A percentile compares a stretch with the other conserved stretches of the same genome.
Conservation (phyloP, 306 rosid species). For the Notholithocarpus densiflorus region DNA sequence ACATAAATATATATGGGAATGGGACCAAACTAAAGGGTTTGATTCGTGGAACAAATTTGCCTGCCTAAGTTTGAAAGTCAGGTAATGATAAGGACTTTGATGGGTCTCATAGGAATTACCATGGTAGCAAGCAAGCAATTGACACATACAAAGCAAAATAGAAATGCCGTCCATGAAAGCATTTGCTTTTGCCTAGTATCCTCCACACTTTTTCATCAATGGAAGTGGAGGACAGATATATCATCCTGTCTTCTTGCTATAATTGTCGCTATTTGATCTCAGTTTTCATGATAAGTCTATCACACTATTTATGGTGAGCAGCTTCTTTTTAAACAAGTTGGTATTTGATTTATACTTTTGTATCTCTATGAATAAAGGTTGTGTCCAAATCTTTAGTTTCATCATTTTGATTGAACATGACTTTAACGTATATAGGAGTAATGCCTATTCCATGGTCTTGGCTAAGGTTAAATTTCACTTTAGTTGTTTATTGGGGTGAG, state of each 20-base stretch:
- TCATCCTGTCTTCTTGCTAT: conserved; percentile 35
- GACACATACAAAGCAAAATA: background rate
- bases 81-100: background rate
- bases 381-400: background rate
- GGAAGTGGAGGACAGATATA: conserved; percentile 30
- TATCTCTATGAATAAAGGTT: too few species aligned
- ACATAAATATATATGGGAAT: background rate
- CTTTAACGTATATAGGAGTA: background rate
- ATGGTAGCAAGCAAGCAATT: background rate
- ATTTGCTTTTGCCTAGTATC: conserved; percentile 14
- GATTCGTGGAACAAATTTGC: background rate
- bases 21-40: conserved; percentile 12
- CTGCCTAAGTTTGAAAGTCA: conserved; percentile 21
- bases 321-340: too few species aligned
- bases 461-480: background rate
- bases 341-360: too few species aligned
- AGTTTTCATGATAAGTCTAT: conserved; percentile 29
- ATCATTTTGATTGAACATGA: background rate
- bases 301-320: conserved; percentile 19
- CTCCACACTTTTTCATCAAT: conserved; percentile 9
- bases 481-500: background rate
- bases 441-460: background rate
- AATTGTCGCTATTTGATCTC: conserved; percentile 31
- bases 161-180: conserved; percentile 1
- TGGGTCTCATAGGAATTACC: background rate